Conservation (phyloP, 352 stramenopile genomes). For the Pythium sp. region DNA sequence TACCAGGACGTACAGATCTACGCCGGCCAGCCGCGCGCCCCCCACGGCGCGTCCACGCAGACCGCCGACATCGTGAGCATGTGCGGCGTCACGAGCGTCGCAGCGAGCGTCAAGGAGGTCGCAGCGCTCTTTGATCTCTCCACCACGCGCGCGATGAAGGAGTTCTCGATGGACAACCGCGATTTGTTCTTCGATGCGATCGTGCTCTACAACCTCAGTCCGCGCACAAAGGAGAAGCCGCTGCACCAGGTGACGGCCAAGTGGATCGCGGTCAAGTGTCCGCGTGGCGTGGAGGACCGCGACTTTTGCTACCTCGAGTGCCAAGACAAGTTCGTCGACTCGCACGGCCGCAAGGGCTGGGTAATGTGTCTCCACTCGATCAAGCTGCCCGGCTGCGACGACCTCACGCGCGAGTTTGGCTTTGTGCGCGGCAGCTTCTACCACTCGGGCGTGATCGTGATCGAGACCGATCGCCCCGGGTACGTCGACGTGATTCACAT, state of each 20-base stretch:
- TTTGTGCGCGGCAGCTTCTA: constrained; percentile 78
- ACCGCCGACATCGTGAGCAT: constrained; percentile 45
- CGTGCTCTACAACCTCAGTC: constrained; percentile 65
- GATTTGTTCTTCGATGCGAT: constrained; percentile 73
- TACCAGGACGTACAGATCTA: constrained; percentile 78
- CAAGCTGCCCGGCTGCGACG: constrained; percentile 72
- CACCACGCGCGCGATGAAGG: constrained; percentile 67
- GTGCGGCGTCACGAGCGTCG: constrained; percentile 78
- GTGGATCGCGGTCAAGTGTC: constrained; percentile 65
- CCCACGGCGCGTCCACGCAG: constrained; percentile 21
- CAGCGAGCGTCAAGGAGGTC: constrained; percentile 67
- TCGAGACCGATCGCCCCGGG: constrained; percentile 66
- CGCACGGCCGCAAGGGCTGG: constrained; percentile 74
- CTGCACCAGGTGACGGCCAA: constrained; percentile 85
- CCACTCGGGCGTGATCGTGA: constrained; percentile 81
- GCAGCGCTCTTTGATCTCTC: constrained; percentile 67
- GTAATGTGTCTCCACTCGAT: constrained; percentile 84
- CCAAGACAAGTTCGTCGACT: constrained; percentile 87
- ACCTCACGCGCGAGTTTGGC: constrained; percentile 71
- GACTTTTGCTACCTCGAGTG: constrained; percentile 83
- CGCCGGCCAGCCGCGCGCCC: constrained; percentile 44
- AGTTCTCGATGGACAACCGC: constrained; percentile 50
- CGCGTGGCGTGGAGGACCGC: constrained; percentile 57
- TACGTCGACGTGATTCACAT: constrained; percentile 84
- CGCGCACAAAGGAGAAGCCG: constrained; percentile 67